Conservation (phyloP, 2,329 filamentous ascomycete species). For the Bipolaris victoriae region DNA sequence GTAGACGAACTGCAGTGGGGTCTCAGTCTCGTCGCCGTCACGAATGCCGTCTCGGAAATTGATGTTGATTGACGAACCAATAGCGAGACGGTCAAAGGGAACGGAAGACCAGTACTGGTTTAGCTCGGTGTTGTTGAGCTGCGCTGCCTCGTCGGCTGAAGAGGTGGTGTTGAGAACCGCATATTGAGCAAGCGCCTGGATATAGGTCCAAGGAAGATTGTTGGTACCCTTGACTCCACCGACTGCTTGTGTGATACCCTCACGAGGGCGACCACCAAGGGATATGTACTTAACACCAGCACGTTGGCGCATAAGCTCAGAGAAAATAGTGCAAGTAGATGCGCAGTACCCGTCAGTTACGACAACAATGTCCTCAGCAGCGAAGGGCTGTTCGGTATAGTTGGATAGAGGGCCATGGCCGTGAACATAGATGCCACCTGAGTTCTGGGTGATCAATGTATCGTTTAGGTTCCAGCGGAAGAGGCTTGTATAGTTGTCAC, state of each 20-base stretch:
- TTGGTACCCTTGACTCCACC: conserved; percentile 69
- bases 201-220: conserved; percentile 40
- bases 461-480: conserved; percentile 60
- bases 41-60: conserved; percentile 53
- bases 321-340: conserved; percentile 66
- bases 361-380: conserved; percentile 63
- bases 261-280: conserved; percentile 64
- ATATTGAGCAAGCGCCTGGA: conserved; percentile 36
- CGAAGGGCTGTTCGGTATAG: conserved; percentile 54
- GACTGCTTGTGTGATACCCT: conserved; percentile 59
- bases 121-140: conserved; percentile 41
- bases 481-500: conserved; percentile 64
- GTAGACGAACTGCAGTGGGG: conserved; percentile 66
- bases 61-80: conserved; percentile 35
- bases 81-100: conserved; percentile 40
- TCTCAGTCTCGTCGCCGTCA: conserved; percentile 49
- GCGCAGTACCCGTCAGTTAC: conserved; percentile 61
- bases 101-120: conserved; percentile 40
- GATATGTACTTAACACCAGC: conserved; percentile 63
- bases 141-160: conserved; percentile 31
- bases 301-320: conserved; percentile 60
- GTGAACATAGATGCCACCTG: conserved; percentile 42
- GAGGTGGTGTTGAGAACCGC: conserved; percentile 30
- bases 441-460: conserved; percentile 44
- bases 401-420: conserved; percentile 41